phyloP scores from a whole-genome alignment of 2,329 filamentous ascomycete genomes.

The Phaeosphaeriaceae sp. region DNA sequence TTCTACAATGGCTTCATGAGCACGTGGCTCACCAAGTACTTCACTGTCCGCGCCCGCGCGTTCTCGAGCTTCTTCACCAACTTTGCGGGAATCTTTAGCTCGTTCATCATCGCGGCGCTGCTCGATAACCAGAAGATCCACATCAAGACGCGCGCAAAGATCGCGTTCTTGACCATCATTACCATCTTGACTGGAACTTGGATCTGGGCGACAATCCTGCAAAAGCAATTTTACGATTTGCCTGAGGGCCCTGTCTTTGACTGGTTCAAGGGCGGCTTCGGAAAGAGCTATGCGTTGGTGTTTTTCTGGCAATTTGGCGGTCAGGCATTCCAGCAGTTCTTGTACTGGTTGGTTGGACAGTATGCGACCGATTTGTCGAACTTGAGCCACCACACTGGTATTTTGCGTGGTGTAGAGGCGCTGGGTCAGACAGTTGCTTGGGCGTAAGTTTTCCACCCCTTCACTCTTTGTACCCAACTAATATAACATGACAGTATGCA shows the following conservation, averaged over 20 bases:
- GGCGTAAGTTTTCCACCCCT: constrained; percentile 32
- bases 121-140: constrained; percentile 44
- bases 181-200: constrained; percentile 42
- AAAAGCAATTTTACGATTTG: constrained; percentile 43
- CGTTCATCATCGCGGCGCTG: constrained; percentile 43
- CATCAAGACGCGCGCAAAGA: constrained; percentile 43
- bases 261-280: constrained; percentile 46
- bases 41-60: constrained; percentile 45
- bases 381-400: constrained; percentile 44
- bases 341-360: constrained; percentile 49
- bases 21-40: constrained; percentile 46
- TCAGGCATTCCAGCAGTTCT: constrained; percentile 47
- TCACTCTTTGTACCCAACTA: no score
- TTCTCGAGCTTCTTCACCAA: constrained; percentile 49
- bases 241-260: constrained; percentile 37
- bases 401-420: constrained; percentile 44
- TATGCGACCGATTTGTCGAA: constrained; percentile 43
- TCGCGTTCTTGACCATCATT: constrained; percentile 39
- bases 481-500: constrained; percentile 35
- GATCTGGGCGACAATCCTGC: constrained; percentile 46
- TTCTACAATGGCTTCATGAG: constrained; percentile 49
- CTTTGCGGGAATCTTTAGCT: constrained; percentile 47
- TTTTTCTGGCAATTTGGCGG: constrained; percentile 49
- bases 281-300: constrained; percentile 41
- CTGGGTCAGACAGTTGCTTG: constrained; percentile 47